Evolutionary conservation across 2,329 filamentous ascomycete species (phyloP), one percentile per base, ranked within the genome.

Genomic region (Penicillium sp.): DNA sequence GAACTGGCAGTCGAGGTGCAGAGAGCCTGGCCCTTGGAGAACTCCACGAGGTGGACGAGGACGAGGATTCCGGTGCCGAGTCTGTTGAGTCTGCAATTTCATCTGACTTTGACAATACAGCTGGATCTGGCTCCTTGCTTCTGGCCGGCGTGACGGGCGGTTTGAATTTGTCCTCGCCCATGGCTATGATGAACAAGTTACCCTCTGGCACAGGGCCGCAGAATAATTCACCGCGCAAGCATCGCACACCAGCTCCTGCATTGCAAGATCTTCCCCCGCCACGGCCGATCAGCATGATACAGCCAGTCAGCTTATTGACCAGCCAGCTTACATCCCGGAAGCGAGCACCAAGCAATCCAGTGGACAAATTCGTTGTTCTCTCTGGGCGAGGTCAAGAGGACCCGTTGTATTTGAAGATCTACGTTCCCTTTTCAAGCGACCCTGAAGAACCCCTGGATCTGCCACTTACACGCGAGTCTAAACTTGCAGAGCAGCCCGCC

Each of bases 351-450:
- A 80, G 78, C n/a, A 85, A 86, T 63, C 84, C 84, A 1, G 75
- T 86, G 17, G 83, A 86, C 63, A 77, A 78, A 35, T 88, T 85
- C 65, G 84, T 82, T 4, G 76, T 78, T 6, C 75, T 86, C 19
- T 85, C 82, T 55, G 85, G 83, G 11, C 83, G 83, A 61, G 84
- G 82, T n/a, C 80, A 84, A 56, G 77, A 76, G 5, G 83, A 81
- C 56, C 82, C 84, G 2, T 70, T 88, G 11, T 85, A 85, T 69
- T 80, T 88, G 68, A 86, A 84, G 65, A 80, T 88, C 16, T 87
- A 85, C 64, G 78, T 79, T 16, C 84, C 85, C 0, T 86, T 83
- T 61, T 84, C 84, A 1, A 74, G 78, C 2, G 78, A 81, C 26
- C 75, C 83, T 0, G 78, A 80, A 3, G 79, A 83, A 44, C 79